Conservation (phyloP, 2,329 filamentous ascomycete species). For the Incumbomyces delicatus region DNA sequence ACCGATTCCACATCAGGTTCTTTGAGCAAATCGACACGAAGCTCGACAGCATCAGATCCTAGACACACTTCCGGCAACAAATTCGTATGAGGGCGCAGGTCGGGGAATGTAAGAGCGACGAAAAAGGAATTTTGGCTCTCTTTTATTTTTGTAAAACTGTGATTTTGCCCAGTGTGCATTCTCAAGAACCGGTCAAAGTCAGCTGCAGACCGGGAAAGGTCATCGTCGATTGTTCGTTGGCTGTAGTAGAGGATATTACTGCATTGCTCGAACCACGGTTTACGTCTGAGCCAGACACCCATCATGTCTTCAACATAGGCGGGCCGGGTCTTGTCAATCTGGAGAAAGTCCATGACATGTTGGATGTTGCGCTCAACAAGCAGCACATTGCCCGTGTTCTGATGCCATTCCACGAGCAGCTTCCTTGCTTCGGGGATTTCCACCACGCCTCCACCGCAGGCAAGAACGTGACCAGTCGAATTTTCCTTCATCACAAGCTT, state of each 20-base stretch:
- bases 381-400: constrained; percentile 71
- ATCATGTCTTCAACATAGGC: constrained; percentile 90
- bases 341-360: constrained; percentile 78
- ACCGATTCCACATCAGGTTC: constrained; percentile 53
- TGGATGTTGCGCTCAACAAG: constrained; percentile 80
- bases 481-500: constrained; percentile 65
- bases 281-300: constrained; percentile 78
- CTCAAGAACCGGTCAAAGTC: constrained; percentile 67
- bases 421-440: constrained; percentile 73
- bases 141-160: constrained; percentile 47
- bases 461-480: constrained; percentile 69
- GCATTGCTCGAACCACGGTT: constrained; percentile 82
- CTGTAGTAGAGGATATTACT: constrained; percentile 93
- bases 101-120: constrained; percentile 76
- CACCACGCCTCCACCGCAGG: constrained; percentile 88
- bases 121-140: constrained; percentile 75
- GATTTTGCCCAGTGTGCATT: constrained; percentile 54
- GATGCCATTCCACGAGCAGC: constrained; percentile 62
- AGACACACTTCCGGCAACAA: constrained; percentile 64
- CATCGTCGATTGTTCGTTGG: constrained; percentile 48
- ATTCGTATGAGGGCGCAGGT: constrained; percentile 54
- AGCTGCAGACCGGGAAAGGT: constrained; percentile 45
- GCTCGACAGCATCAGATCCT: constrained; percentile 84
- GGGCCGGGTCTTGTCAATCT: constrained; percentile 78
- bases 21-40: constrained; percentile 81